Base-by-base conservation (phyloP, 805 yeast species). In the Saccharomyces kudriavzevii region DNA sequence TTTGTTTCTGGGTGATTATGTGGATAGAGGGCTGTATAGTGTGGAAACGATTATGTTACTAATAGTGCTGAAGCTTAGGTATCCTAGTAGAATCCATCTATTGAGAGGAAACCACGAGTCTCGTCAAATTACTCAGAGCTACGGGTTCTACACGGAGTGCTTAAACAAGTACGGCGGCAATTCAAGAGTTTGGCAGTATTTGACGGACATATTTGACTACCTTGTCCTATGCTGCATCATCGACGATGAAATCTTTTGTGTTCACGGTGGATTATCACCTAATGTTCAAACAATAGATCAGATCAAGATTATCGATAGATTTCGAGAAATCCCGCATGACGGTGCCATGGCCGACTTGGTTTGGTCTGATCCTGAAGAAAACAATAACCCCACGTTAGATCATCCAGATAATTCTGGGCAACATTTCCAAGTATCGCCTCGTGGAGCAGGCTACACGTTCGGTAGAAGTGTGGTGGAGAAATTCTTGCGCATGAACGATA, bases 281-380 rank as follows among this genome's bases (percentile, higher is more conserved):
- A 88, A 90, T 58, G 89, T 96, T 48, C 98, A 92, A 65, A 87
- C 94, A 6, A 78, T 94, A 24, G 97, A 94, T 66, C 97, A 95
- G 59, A 89, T 94, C 50, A 77, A 87, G 58, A 83, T 94, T 14
- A 84, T 95, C 8, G 99, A 94, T 70, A 70, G 99, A 55, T 92
- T 90, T 66, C 81, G 84, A 59, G 99, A 94, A 68, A 89, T 95
- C 11, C 99, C 99, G 0, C 99, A 95, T 62, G 99, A 94, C 68
- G 99, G 99, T 0, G 96, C 97, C 14, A 94, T 94, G 97, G 99
- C 99, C 1, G 99, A 94, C 69, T 74, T 94, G 50, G 98, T 94
- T 20, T 94, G 99, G 99, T 85, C 94, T 24, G 99, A 94, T 66
- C 99, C 99, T 0, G 98, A 95, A 69, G 86, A 87, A 30, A 88